Base-by-base conservation (phyloP, 2,329 filamentous ascomycete genomes). In the Claviceps digitariae region DNA sequence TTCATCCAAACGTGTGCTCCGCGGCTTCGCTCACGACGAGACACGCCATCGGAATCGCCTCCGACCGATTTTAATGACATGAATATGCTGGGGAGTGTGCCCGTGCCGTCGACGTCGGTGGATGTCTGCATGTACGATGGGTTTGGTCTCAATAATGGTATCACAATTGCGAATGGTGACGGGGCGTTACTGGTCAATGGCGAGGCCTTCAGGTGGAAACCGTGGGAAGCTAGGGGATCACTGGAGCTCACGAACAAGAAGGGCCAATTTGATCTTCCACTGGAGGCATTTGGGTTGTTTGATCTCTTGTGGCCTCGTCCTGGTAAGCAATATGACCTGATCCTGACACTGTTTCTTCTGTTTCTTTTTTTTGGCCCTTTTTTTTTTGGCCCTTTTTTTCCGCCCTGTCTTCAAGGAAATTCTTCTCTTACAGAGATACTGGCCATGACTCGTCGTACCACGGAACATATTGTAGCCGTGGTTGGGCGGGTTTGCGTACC, bases 181-280 rank as follows among this genome's bases (percentile, higher is more conserved):
- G 91, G 89, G 0, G 78, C 90, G 27, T 66, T 98, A 57, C 75
- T 98, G 5, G 78, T 96, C 1, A 84, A 82, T 43, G 91, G 91
- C 6, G 90, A 97, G 68, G 90, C 85, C 1, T 97, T 96, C 66
- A 71, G 75, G 50, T 98, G 93, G 93, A 74, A 79, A 64, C 93
- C 93, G 4, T 96, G 91, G 89, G 69, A 78, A 56, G 68, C 66
- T 4, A 71, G 68, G 60, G 63, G 68, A 51, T 65, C 63, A 50
- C 69, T 64, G 68, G 70, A 63, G 61, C 69, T 95, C 61, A 64
- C 85, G 53, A 95, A 95, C 67, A 69, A 67, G 48, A 90, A 86
- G 67, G 87, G 89, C 0, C 87, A 94, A 66, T 90, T 87, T 74
- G 87, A 95, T 60, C 76, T 93, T 29, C 74, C 76, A 4, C 73